phyloP scores from a whole-genome alignment of 768 basidiomycete genomes.

The Pisolithus microcarpus region DNA sequence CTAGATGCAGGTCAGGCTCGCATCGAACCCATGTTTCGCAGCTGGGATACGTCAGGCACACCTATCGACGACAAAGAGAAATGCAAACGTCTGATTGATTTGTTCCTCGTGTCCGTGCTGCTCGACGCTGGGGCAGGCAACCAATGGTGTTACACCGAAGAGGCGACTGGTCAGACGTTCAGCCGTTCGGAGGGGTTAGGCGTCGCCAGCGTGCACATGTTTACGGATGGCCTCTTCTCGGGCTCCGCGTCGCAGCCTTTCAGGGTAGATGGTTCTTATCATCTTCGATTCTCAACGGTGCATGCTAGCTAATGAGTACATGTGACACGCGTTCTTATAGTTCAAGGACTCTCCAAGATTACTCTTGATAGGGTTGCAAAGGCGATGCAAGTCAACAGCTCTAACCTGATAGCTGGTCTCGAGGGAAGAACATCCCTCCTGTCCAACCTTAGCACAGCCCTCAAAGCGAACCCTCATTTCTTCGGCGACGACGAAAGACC shows the following conservation, averaged over 20 bases:
- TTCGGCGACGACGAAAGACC: slow-evolving; percentile 74
- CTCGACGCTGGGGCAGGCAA: slow-evolving; percentile 93
- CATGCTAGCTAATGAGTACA: slow-evolving; percentile 8
- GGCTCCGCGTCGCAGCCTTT: slow-evolving; percentile 47
- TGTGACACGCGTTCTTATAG: slow-evolving; percentile 33
- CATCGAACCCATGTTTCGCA: slow-evolving; percentile 49
- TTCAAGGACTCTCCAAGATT: slow-evolving; percentile 59
- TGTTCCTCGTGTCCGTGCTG: slow-evolving; percentile 85
- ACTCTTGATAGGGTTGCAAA: slow-evolving; percentile 50
- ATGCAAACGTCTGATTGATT: slow-evolving; percentile 73
- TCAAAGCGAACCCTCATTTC: slow-evolving; percentile 54
- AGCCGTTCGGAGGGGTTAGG: slow-evolving; percentile 76
- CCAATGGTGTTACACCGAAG: slow-evolving; percentile 69
- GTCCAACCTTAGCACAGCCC: slow-evolving; percentile 62
- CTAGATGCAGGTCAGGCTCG: slow-evolving; percentile 65
- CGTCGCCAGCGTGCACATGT: slow-evolving; percentile 90
- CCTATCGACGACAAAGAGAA: slow-evolving; percentile 49
- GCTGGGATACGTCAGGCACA: slow-evolving; percentile 42
- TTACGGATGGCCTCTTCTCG: slow-evolving; percentile 75
- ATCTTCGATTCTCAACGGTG: neutral
- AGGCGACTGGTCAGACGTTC: slow-evolving; percentile 45
- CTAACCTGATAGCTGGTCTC: slow-evolving; percentile 86
- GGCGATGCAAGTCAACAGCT: slow-evolving; percentile 71
- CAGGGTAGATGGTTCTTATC: slow-evolving; percentile 65
- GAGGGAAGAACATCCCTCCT: slow-evolving; percentile 80